Evolutionary conservation across 1,284 basidiomycete species (phyloP), one percentile per base, ranked within the genome.

Genomic region (Tylopilus microsporus): DNA sequence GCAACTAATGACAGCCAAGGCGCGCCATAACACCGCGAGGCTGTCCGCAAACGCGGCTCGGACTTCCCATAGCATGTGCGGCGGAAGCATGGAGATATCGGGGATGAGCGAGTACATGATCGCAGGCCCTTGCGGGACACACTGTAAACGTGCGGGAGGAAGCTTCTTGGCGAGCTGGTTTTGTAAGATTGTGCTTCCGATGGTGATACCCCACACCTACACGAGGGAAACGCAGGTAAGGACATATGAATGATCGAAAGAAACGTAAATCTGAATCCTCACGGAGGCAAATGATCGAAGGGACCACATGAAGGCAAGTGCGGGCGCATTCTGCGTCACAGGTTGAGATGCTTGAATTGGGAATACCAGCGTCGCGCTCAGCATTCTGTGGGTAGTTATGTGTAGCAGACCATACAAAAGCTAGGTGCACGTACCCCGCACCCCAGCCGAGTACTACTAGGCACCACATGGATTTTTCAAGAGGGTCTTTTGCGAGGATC

Each of bases 271-370:
- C 11, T 8, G 30, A 11, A 10, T 13, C 45, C 60, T 32, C 15
- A 62, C 51, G 7, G 48, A 32, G 3, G 65, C 66, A 36, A 74
- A 73, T 13, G 60, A 65, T n/a, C 74, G 69, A n/a, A 70, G 59
- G 57, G 73, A 75, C 52, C 66, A 66, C 59, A 70, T 67, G 53
- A 74, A 67, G 1, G 72, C 68, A 21, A 75, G 62, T 1, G 72
- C 71, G 21, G 63, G 63, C 9, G 74, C 74, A 56, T 72, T 75
- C 39, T 67, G 54, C 2, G 61, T 55, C 2, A 70, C 63, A 2
- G 69, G 67, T 0, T 77, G 60, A 0, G 75, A 75, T 4, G 77
- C 74, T n/a, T 75, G 70, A 30, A 75, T 65, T 2, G 70, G 67
- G 53, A 64, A 70, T 56, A 55, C 41, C 1, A 52, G 19, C 18